Base-by-base conservation (phyloP, 2,329 filamentous ascomycete genomes). In the Fusarium transvaalense region DNA sequence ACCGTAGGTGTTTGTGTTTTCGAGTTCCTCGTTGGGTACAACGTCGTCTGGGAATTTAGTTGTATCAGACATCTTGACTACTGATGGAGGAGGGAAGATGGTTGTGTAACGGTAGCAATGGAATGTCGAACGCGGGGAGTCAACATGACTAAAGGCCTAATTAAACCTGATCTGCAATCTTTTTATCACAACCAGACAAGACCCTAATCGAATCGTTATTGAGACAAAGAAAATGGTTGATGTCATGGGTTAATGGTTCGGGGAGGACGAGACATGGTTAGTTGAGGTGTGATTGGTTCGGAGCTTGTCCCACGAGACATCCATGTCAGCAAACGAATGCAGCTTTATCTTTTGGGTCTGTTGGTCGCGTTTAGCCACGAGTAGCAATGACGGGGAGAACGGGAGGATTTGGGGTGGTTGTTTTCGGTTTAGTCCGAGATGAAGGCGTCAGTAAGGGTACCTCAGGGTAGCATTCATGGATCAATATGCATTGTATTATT, bases 271-370 rank as follows among this genome's bases (percentile, higher is more conserved):
- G 21, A 51, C 47, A 51, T 27, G 13, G 25, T 10, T 14, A 14
- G 27, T 31, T 14, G 5, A 17, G 17, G 34, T 27, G 4, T 51
- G 47, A 51, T 51, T 51, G 47, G 47, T 17, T n/a, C 47, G 34
- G 47, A 15, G 47, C 42, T 31, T 31, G 8, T 45, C 12, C 12
- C n/a, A 31, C 34, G 47, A 29, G 34, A 51, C n/a, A 17, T 27
- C 47, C 47, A 50, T 50, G 47, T 50, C 47, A 38, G 47, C 32
- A 37, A 50, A 48, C 32, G 8, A 6, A 51, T 51, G 47, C 47
- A 39, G 9, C 47, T 38, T 25, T 51, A 29, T 51, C 34, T 51
- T 38, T 35, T 34, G n/a, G 31, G 45, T 34, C 19, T 34, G 31
- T 48, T 19, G 27, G 42, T 51, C 23, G 45, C 31, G 23, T 48